Percentiles rank a stretch among this genome's conserved stretches.
These are phyloP conservation scores for Plantago coronopus DNA, from an alignment of 305 asterid species.

Conservation along the genomic window DNA sequence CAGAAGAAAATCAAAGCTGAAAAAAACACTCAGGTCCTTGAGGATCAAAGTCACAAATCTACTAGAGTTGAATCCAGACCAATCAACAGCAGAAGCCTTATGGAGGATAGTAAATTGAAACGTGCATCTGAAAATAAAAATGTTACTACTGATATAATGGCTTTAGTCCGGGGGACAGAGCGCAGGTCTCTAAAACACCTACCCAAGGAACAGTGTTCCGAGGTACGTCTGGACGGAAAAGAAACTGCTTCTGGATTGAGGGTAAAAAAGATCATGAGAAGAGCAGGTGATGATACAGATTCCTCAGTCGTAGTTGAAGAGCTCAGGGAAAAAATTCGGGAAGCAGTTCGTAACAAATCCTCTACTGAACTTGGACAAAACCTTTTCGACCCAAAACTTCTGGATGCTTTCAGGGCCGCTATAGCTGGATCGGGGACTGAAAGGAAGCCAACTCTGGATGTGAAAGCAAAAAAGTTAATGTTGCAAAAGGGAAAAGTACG, in stretches of 20 bases:
- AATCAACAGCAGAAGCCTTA: conserved; percentile 24
- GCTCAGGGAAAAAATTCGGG: conserved; percentile 77
- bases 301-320: conserved; percentile 66
- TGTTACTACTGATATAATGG: conserved; percentile 49
- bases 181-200: conserved; percentile 43
- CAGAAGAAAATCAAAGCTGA: conserved; percentile 60
- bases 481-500: conserved; percentile 95
- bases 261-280: conserved; percentile 91
- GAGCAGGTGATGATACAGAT: conserved; percentile 65
- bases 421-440: conserved; percentile 72
- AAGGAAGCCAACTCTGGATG: conserved; percentile 53
- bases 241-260: conserved; percentile 66
- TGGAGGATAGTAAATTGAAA: conserved; percentile 33
- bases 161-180: conserved; percentile 64
- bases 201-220: conserved; percentile 30
- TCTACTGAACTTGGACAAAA: conserved; percentile 59
- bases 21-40: conserved; percentile 32
- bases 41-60: conserved; percentile 36
- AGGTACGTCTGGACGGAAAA: conserved; percentile 38
- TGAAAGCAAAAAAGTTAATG: conserved; percentile 71
- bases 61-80: conserved; percentile 31
- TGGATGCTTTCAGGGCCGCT: conserved; percentile 92
- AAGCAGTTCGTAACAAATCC: conserved; percentile 77
- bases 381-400: conserved; percentile 77
- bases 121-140: conserved; percentile 33